Evolutionary conservation across 495 filamentous ascomycete genomes (phyloP), one percentile per base, ranked within the genome.

Genomic region (Parmelia sp.): DNA sequence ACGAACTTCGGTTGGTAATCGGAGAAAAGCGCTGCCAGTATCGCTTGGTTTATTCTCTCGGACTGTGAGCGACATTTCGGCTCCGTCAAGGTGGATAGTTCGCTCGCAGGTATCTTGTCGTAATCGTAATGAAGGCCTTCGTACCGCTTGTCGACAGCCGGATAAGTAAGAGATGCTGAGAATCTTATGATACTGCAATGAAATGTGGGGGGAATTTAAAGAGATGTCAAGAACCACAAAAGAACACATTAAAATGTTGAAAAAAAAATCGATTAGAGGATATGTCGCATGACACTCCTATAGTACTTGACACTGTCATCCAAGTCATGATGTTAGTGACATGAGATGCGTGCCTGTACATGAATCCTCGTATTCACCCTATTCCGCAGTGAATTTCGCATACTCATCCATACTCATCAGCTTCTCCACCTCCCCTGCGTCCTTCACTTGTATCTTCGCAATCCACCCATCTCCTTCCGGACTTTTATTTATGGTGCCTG

Each of bases 391-490:
- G 73, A 88, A 90, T 61, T 79, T 80, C 70, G 83, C 83, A 78
- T 98, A 97, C 63, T 80, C 86, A 67, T 84, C 79, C 58, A 71
- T 77, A 68, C 84, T 85, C 86, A 97, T 88, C 71, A 97, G 78
- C 23, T 70, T 74, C 44, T 92, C 89, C 59, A 91, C 69, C 73
- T 95, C 91, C 69, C 83, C 79, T 57, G 72, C 71, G 76, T 91
- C 88, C 65, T 69, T 75, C 51, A 96, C 79, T 78, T 88, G 78
- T 61, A 97, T 85, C 83, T 89, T 91, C 40, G 88, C 91, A 73
- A 98, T 89, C 94, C 94, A 98, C 58, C 89, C 94, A 53, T 93
- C 89, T 59, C 80, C 88, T 79, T 92, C 89, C 42, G 92, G 87
- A 59, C 86, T 85, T 75, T 90, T 81, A 78, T 96, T 98, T 76